Base-by-base conservation (phyloP, 768 basidiomycete species). In the Kwoniella botswanensis region DNA sequence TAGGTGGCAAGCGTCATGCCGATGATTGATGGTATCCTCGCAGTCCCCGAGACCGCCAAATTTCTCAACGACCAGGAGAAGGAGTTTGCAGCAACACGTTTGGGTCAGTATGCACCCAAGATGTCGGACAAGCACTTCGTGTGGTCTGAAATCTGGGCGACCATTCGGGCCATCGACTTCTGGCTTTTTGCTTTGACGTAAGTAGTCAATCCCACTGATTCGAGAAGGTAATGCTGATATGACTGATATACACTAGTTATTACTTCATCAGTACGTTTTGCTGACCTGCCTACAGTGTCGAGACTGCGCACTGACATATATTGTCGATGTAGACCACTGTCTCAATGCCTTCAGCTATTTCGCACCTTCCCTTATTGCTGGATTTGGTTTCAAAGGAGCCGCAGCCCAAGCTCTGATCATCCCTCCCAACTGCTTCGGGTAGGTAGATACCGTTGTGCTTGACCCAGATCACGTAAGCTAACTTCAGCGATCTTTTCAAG, bases 291-390 rank as follows among this genome's bases (percentile, higher is more conserved):
- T 13, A 0, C 24, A n/a, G 7, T 17, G 7, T 21, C 7, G 5
- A 22, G 18, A 26, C 22, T 13, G 12, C 55, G 17, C 15, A 17
- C 54, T 65, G 41, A 58, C 43, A 29, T 13, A 50, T 1, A 18
- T 44, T 41, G 18, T 68, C 64, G 18, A 17, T 17, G 29, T 54
- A 26, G 66, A 21, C 13, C 65, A 71, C 56, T 62, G 53, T 13
- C 52, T 75, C 9, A 73, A 75, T 52, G 74, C 71, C 26, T 75
- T 70, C 46, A 62, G 65, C 5, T 75, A 67, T 65, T 75, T 75
- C 42, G 68, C 71, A 3, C 74, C 74, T n/a, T 67, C 71, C 17
- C 63, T 75, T 35, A 70, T 72, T n/a, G 57, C 57, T 13, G 57
- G 29, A 29, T 59, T 58, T n/a, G 57, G 57, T 0, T 59, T 59